Evolutionary conservation across 805 yeast genomes (phyloP), one percentile per base, ranked within the genome.

Genomic region (Yarrowia sp.): DNA sequence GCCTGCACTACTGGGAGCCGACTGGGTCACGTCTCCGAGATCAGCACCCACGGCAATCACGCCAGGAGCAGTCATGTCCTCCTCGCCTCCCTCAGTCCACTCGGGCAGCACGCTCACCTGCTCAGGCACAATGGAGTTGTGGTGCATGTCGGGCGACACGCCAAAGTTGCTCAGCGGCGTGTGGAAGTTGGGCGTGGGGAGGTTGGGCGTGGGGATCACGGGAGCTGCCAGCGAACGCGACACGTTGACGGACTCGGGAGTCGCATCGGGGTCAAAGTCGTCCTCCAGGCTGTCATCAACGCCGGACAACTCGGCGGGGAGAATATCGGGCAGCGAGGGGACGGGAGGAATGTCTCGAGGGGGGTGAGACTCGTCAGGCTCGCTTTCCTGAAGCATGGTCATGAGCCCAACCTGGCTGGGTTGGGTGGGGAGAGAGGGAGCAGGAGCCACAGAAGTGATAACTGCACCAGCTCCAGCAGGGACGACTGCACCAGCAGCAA

Each of bases 161-260:
- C 49, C 64, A 43, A 56, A 56, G 41, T 56, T 38, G 50, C 65
- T 35, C 42, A 58, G 32, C 11, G 50, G 65, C 4, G 65, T 43
- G 52, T 59, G 52, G 65, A 59, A 59, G 65, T 59, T 43, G 52
- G 65, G 65, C 12, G 65, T 59, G 35, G 65, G 65, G 10, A 59
- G 65, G 11, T 32, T 22, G 42, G 65, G 65, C 9, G 65, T 45
- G 42, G 65, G 65, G 9, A 59, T 43, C 36, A 43, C 65, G 12
- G 50, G 52, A 35, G 52, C 65, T 12, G 45, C 52, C 14, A 42
- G 48, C 15, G 63, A 56, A 4, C 38, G 63, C 4, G 63, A 56
- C 38, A 56, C 63, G 14, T 56, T 56, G 40, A 56, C 63, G 7
- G 63, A 56, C 48, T 56, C 63, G 38, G 63, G 63, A 5, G 48